These are phyloP conservation scores for Solanum tacnaense DNA, from an alignment of 257 asterid species.

Conservation along the genomic window DNA sequence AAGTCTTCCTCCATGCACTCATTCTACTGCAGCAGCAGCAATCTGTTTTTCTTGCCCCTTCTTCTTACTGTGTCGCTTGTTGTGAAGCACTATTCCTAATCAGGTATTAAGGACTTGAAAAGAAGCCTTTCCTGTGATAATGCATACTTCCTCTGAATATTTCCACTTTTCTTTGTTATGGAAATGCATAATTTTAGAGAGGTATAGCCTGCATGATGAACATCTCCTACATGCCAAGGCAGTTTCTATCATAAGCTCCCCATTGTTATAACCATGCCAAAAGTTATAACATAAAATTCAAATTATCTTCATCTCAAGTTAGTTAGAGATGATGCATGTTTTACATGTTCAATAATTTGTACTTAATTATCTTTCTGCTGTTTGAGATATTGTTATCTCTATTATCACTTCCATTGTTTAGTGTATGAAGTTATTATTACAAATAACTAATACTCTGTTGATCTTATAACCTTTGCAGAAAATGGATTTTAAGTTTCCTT, in stretches of 20 bases:
- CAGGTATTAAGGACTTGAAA: background rate
- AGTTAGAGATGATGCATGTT: background rate
- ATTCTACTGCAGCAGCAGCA: background rate
- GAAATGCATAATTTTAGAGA: background rate
- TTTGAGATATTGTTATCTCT: background rate
- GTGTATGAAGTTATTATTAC: background rate
- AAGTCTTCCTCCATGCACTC: background rate
- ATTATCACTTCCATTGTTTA: background rate
- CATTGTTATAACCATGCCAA: background rate
- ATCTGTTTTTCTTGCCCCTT: background rate
- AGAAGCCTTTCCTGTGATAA: background rate
- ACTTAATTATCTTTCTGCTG: background rate
- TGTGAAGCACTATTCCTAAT: background rate
- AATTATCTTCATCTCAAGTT: background rate
- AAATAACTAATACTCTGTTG: background rate
- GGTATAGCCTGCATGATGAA: background rate
- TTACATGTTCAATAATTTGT: background rate
- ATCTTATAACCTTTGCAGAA: constrained; percentile 14
- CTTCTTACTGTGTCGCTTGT: background rate
- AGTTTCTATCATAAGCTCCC: background rate
- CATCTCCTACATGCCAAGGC: background rate
- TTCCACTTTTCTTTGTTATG: background rate
- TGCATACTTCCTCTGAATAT: background rate
- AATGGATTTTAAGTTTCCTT: constrained; percentile 38
- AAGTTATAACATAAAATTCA: background rate